Evolutionary conservation across 345 rosid genomes (phyloP).

Genomic region (Ceriops decandra): DNA sequence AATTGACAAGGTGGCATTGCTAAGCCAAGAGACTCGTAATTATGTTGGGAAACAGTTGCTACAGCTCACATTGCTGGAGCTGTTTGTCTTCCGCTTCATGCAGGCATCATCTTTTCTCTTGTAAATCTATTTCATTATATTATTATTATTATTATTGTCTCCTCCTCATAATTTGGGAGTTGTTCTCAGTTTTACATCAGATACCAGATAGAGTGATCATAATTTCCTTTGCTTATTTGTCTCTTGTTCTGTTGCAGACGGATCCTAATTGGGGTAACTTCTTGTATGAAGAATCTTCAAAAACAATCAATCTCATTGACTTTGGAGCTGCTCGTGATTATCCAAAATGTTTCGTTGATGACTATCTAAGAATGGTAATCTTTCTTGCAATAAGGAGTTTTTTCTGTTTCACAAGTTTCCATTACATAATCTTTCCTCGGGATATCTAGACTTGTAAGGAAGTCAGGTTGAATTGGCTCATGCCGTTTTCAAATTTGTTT

Average conservation of each 20-base stretch:
- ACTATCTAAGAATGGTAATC: constrained; percentile 80
- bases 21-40: constrained; percentile 73
- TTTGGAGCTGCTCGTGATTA: constrained; percentile 94
- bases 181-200: not conserved
- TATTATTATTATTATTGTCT: not conserved
- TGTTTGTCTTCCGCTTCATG: constrained; percentile 90
- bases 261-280: constrained; percentile 99
- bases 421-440: not conserved
- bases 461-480: no score
- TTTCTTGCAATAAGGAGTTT: not conserved
- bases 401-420: not conserved
- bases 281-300: constrained; percentile 64
- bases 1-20: constrained; percentile 76
- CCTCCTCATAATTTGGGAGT: not conserved
- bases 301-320: constrained; percentile 77
- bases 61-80: constrained; percentile 78
- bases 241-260: constrained; percentile 47
- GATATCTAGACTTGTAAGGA: not conserved
- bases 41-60: constrained; percentile 79
- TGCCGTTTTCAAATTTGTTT: no score
- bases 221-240: constrained; percentile 8
- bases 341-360: constrained; percentile 82
- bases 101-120: constrained; percentile 39
- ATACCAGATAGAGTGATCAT: not conserved
- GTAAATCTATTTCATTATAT: not conserved